phyloP scores from a whole-genome alignment of 1,139 yeast species.

The Taphrina confusa region DNA sequence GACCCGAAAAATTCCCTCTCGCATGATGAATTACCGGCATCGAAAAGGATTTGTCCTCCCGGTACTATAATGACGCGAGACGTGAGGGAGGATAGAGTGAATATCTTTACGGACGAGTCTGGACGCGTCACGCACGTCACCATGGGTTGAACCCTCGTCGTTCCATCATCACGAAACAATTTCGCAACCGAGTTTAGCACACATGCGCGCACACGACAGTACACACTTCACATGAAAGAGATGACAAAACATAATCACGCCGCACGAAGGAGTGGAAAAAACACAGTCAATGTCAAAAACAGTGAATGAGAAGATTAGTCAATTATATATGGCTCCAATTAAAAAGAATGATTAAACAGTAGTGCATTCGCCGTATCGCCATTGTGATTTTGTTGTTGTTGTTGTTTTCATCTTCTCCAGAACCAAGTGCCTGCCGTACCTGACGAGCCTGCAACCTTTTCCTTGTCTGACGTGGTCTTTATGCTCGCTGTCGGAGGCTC shows the following conservation, averaged over 20 bases:
- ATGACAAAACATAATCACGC: no score
- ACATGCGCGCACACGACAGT: no score
- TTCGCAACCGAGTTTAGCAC: no score
- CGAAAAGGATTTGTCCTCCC: constrained; percentile 2
- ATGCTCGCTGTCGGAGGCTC: not conserved
- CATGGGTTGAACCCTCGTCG: no score
- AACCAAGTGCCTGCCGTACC: constrained; percentile 7
- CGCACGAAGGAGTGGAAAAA: no score
- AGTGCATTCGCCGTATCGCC: no score
- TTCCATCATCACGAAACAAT: no score
- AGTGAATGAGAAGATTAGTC: no score
- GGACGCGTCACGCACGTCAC: constrained; percentile 20
- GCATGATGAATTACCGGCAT: not conserved
- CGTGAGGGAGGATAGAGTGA: constrained; percentile 8
- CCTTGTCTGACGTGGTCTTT: not conserved
- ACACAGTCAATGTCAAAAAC: not conserved
- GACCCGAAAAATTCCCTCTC: not conserved
- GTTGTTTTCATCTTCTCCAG: not conserved
- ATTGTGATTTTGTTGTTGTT: not conserved
- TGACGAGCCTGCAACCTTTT: not conserved
- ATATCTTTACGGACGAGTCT: not conserved
- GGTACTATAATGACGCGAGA: constrained; percentile 17
- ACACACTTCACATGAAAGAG: no score
- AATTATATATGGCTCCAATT: no score
- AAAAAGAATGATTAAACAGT: no score